Evolutionary conservation across 306 rosid species (phyloP).

Genomic region (Casuarina glauca): DNA sequence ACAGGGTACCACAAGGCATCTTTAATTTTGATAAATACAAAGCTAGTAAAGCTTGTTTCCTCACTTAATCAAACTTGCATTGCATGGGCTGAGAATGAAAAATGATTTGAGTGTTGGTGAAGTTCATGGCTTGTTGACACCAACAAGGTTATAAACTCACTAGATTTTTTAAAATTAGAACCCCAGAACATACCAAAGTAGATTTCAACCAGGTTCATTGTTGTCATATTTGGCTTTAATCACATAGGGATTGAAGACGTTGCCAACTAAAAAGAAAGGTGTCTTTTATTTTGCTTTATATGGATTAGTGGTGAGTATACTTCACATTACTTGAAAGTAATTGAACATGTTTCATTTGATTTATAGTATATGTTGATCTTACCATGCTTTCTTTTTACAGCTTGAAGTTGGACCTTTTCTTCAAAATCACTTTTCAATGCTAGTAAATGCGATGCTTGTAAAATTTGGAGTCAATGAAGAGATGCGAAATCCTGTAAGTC

Average conservation of each 20-base stretch:
- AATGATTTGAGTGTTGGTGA: neutral
- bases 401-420: slow-evolving; percentile 76
- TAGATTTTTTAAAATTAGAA: too few relatives aligned
- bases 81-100: neutral
- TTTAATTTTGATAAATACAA: too few relatives aligned
- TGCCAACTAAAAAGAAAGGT: slow-evolving; percentile 84
- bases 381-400: slow-evolving; percentile 41
- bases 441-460: slow-evolving; percentile 65
- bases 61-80: too few relatives aligned
- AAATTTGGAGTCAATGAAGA: slow-evolving; percentile 77
- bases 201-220: neutral
- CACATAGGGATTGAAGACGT: slow-evolving; percentile 74
- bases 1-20: too few relatives aligned
- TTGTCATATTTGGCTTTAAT: slow-evolving; percentile 11
- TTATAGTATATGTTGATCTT: slow-evolving; percentile 4
- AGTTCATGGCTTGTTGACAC: neutral
- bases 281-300: slow-evolving; percentile 59
- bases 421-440: slow-evolving; percentile 56
- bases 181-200: neutral
- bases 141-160: too few relatives aligned
- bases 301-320: slow-evolving; percentile 39
- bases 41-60: too few relatives aligned
- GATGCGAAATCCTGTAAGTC: slow-evolving; percentile 76
- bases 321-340: slow-evolving; percentile 13
- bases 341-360: slow-evolving; percentile 18